These are phyloP conservation scores for Cercophora sp. DNA, from an alignment of 495 filamentous ascomycete genomes.

Conservation along the genomic window DNA sequence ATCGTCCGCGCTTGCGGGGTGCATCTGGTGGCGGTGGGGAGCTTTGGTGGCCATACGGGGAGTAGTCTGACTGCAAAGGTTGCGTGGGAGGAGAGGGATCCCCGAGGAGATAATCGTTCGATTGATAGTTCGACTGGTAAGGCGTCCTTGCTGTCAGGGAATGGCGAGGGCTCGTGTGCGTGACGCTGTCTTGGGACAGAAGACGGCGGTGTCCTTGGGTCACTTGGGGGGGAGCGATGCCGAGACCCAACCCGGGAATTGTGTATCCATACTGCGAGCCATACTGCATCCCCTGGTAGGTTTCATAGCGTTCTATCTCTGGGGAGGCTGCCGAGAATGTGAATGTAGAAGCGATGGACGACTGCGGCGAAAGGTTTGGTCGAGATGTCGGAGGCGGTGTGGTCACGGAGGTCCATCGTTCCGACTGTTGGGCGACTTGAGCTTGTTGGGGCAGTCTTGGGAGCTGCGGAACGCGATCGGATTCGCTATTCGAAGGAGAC, in stretches of 20 bases:
- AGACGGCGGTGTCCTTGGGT: not conserved
- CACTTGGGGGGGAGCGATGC: not conserved
- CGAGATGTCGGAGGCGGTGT: not conserved
- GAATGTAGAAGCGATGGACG: not conserved
- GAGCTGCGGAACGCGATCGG: not conserved
- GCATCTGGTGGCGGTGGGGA: not conserved
- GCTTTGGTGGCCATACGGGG: not conserved
- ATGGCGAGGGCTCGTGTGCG: constrained; percentile 1
- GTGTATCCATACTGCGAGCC: not conserved
- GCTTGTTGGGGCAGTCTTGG: not conserved
- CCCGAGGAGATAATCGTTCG: constrained; percentile 7
- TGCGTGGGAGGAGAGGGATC: not conserved
- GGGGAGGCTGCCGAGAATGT: not conserved
- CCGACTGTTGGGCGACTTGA: not conserved
- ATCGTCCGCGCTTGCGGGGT: not conserved
- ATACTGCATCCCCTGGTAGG: not conserved
- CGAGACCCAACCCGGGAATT: not conserved
- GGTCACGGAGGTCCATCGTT: not conserved
- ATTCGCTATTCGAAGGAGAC: too few species aligned
- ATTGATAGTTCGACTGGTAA: constrained; percentile 7
- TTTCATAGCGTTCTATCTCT: too few species aligned
- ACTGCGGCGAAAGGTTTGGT: not conserved
- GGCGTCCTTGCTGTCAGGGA: constrained; percentile 2
- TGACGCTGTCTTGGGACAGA: not conserved
- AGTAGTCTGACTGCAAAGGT: not conserved